These are phyloP conservation scores for Pseudocercospora eumusae DNA, from an alignment of 2,329 filamentous ascomycete genomes.

Conservation along the genomic window DNA sequence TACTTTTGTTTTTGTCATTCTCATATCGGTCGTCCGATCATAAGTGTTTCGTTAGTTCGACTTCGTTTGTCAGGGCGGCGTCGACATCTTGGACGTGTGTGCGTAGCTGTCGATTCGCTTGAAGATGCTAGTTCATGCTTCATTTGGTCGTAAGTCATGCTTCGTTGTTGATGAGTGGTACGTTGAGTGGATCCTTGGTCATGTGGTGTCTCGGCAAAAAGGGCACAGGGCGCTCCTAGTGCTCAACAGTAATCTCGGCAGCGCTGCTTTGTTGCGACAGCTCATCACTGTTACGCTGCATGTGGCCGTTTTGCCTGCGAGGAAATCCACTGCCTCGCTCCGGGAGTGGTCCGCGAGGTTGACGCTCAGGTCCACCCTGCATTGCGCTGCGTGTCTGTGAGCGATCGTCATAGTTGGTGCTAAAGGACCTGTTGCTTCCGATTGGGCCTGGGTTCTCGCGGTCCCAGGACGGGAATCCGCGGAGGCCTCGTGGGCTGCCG, in stretches of 20 bases:
- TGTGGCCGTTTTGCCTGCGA: conserved; percentile 62
- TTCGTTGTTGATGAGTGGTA: conserved; percentile 8
- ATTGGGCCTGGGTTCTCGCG: conserved; percentile 61
- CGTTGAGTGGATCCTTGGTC: conserved; percentile 9
- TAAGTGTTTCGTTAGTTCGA: conserved; percentile 24
- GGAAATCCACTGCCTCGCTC: conserved; percentile 62
- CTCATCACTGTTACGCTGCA: conserved; percentile 64
- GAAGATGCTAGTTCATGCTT: conserved; percentile 28
- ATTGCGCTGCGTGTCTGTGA: conserved; percentile 50
- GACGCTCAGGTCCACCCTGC: conserved; percentile 55
- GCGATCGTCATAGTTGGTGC: conserved; percentile 59
- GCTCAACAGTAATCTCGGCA: conserved; percentile 66
- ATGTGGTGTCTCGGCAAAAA: not conserved
- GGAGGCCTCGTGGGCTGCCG: conserved; percentile 60
- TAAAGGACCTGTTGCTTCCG: conserved; percentile 65
- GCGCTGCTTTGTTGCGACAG: conserved; percentile 59
- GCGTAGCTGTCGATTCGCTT: conserved; percentile 21
- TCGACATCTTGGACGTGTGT: conserved; percentile 12
- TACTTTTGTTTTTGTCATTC: conserved; percentile 26
- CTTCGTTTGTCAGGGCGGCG: conserved; percentile 19
- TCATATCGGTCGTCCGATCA: conserved; percentile 29
- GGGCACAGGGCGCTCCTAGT: conserved; percentile 39
- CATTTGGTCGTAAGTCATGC: conserved; percentile 23
- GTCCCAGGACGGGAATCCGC: conserved; percentile 64
- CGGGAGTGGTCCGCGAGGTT: conserved; percentile 62